Base-by-base conservation (phyloP, 106 monocot genomes). In the Posidonia australis region DNA sequence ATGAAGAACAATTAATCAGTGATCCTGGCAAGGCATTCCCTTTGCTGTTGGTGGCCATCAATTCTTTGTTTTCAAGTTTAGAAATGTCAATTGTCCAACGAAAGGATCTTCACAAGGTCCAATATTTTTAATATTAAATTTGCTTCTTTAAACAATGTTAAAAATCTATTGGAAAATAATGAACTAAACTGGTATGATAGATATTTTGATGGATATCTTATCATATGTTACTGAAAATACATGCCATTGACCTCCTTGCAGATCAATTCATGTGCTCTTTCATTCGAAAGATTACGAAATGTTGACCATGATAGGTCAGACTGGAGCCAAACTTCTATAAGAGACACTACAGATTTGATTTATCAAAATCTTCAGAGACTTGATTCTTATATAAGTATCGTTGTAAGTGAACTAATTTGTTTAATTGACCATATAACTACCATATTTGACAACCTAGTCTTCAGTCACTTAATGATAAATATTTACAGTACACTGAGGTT, bases 331-430 rank as follows among this genome's bases (percentile, higher is more conserved):
- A 65, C 61, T 45, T 77, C 80, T 60, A 69, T 75, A 64, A 74
- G 32, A 53, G 73, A 83, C 73, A 76, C 89, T 20, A 78, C 69
- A 19, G 82, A 74, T 66, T 65, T 86, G 82, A 86, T 94, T 48
- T 79, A 75, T 76, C 51, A 79, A 78, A 94, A 94, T 78, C 79
- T 94, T 60, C 73, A 84, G 41, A 79, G 54, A 62, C 79, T 94
- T 21, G 82, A 94, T 72, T 77, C 73, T 36, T 84, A 80, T 78
- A 59, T 86, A 68, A 72, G 77, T 82, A 73, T 80, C 58, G 51
- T 86, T 51, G 92, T 93, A 81, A 83, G 82, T 64, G 23, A 9
- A 24, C 19, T 12, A 44, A 24, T 58, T 23, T 41, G 52, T 49
- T 48, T 9, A 17, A 65, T 58, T 30, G 36, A 36, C 36, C 36